Base-by-base conservation (phyloP, 257 asterid genomes). In the Rauvolfia tetraphylla region DNA sequence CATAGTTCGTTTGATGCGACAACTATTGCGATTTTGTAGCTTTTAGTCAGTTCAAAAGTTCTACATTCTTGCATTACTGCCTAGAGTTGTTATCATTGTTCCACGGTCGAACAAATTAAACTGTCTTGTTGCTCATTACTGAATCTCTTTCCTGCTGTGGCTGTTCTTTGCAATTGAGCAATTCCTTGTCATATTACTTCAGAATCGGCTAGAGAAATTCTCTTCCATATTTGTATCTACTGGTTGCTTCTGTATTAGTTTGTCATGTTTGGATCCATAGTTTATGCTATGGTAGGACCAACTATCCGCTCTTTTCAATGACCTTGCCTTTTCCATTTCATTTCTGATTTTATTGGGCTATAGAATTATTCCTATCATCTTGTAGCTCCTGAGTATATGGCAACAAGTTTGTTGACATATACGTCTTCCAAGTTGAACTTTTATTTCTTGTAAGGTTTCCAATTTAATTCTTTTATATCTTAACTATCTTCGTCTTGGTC, bases 1-100 rank as follows among this genome's bases (percentile, higher is more conserved):
- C 73, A 78, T 48, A 36, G 53, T 62, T 63, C 7, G 20, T 57
- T n/a, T 75, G 76, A 77, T 80, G 78, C 73, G 76, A 56, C 42
- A n/a, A 71, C 23, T 17, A 27, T 70, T n/a, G 46, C 65, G 48
- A 46, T 44, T 42, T 66, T 39, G 79, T 71, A 68, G 71, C 27
- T 63, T 56, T 46, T 41, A n/a, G 59, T 58, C 54, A 22, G n/a
- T 78, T 80, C 34, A 12, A 62, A 15, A 36, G 67, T 34, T 68
- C 29, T 53, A 31, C 17, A 4, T 76, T 58, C 58, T 76, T 51
- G 41, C 33, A 41, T 51, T 68, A 31, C 31, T 74, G 29, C 17
- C 20, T 41, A 25, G 54, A 13, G 29, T 17, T 49, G 56, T 49
- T 53, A 18, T n/a, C n/a, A 6, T 74, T 42, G 54, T 57, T 25